Conservation (phyloP, 2,329 filamentous ascomycete species). For the Pestalotiopsis sp. region DNA sequence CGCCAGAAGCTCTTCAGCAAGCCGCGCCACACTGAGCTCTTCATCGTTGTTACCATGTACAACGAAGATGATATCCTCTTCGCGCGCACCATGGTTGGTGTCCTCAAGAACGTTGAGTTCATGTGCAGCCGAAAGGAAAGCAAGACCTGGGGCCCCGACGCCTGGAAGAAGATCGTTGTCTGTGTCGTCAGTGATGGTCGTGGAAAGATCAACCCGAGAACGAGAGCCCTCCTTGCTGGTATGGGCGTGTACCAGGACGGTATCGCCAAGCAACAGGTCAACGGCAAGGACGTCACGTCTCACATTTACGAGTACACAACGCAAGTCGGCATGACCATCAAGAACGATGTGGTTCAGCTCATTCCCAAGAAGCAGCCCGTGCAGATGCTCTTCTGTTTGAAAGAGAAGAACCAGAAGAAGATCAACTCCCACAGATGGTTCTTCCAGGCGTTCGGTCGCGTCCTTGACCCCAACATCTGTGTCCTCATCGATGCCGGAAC, state of each 20-base stretch:
- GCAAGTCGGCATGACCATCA: slow-evolving; percentile 84
- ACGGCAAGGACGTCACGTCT: slow-evolving; percentile 91
- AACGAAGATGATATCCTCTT: slow-evolving; percentile 98
- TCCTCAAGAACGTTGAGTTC: slow-evolving; percentile 97
- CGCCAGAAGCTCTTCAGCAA: slow-evolving; percentile 87
- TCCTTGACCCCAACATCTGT: slow-evolving; percentile 94
- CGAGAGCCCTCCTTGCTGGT: slow-evolving; percentile 84
- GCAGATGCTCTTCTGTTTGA: slow-evolving; percentile 96
- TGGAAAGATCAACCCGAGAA: slow-evolving; percentile 88
- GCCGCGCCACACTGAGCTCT: slow-evolving; percentile 86
- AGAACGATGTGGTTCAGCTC: slow-evolving; percentile 84
- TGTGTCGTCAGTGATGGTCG: slow-evolving; percentile 95
- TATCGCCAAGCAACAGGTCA: slow-evolving; percentile 97
- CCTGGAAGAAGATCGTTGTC: slow-evolving; percentile 99
- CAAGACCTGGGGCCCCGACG: slow-evolving; percentile 93
- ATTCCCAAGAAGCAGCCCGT: slow-evolving; percentile 88
- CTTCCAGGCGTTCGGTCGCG: slow-evolving; percentile 92
- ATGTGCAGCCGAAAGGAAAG: slow-evolving; percentile 93
- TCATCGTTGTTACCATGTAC: slow-evolving; percentile 98
- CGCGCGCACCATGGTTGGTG: slow-evolving; percentile 96
- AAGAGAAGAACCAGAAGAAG: slow-evolving; percentile 99
- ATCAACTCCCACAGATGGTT: slow-evolving; percentile 99
- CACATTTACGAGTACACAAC: slow-evolving; percentile 97
- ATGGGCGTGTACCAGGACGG: slow-evolving; percentile 98
- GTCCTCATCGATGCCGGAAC: slow-evolving; percentile 96